These are phyloP conservation scores for Chamaenerion angustifolium DNA, from an alignment of 345 rosid genomes.

Conservation along the genomic window DNA sequence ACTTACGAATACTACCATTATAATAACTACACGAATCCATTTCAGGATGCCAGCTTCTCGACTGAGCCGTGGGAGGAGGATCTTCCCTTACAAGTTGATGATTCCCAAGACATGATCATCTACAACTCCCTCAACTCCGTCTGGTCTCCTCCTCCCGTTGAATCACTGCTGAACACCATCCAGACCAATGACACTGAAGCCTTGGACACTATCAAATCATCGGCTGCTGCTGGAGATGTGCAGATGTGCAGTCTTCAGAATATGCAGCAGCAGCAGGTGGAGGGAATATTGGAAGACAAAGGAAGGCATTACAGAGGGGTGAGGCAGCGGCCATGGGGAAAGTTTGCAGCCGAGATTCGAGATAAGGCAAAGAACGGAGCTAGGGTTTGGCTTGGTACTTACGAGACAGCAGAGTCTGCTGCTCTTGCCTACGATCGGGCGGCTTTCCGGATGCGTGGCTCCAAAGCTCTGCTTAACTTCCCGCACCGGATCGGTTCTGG, in stretches of 20 bases:
- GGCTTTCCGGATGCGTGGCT: conserved; percentile 20
- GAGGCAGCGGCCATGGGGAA: conserved; percentile 25
- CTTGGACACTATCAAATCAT: too few species aligned
- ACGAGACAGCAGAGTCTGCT: conserved; percentile 25
- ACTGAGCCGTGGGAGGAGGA: conserved; percentile 16
- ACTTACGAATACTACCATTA: too few species aligned
- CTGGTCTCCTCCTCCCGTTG: conserved; percentile 24
- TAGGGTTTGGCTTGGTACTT: conserved; percentile 25
- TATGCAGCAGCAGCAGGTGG: background rate
- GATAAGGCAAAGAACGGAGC: conserved; percentile 24
- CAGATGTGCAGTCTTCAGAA: background rate
- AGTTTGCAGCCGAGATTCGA: conserved; percentile 24
- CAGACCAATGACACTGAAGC: too few species aligned
- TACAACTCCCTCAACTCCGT: conserved; percentile 36
- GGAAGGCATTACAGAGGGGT: conserved; percentile 30
- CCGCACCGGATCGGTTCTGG: conserved; percentile 10
- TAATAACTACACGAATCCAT: too few species aligned
- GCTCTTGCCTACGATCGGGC: conserved; percentile 23
- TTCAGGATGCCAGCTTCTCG: too few species aligned
- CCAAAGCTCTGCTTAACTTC: conserved; percentile 15
- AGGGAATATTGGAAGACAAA: background rate
- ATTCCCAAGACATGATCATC: conserved; percentile 45
- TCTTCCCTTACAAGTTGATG: conserved; percentile 37
- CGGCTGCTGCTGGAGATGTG: background rate
- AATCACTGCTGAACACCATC: background rate